These are phyloP conservation scores for Russula sp. DNA, from an alignment of 768 basidiomycete species.

Conservation along the genomic window DNA sequence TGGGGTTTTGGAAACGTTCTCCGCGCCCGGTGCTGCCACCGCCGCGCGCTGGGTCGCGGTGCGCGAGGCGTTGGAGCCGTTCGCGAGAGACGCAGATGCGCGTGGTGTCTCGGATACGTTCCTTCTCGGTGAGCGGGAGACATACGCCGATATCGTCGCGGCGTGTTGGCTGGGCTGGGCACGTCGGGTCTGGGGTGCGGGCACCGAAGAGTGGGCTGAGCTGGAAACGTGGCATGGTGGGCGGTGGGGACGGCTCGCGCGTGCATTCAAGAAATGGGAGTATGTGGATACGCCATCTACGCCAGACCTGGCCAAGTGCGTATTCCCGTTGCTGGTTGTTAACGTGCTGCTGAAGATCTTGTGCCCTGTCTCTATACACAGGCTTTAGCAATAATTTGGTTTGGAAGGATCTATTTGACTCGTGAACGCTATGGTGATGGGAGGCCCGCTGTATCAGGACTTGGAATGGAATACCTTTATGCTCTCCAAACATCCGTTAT, in stretches of 20 bases:
- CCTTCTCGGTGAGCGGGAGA: constrained; percentile 32
- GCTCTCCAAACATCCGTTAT: too few relatives aligned
- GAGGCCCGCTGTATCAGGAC: too few relatives aligned
- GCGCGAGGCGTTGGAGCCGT: constrained; percentile 28
- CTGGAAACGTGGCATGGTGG: constrained; percentile 34
- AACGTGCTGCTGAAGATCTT: not conserved
- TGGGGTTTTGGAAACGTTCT: constrained; percentile 31
- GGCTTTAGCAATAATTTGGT: not conserved
- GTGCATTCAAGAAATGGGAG: constrained; percentile 10
- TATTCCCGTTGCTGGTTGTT: not conserved
- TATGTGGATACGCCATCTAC: constrained; percentile 1
- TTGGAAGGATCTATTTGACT: not conserved
- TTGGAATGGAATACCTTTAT: too few relatives aligned
- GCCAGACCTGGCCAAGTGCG: not conserved
- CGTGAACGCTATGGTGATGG: not conserved
- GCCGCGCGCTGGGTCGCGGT: constrained; percentile 33
- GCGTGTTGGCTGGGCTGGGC: constrained; percentile 29
- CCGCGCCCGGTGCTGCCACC: constrained; percentile 28
- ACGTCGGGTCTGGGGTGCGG: constrained; percentile 24
- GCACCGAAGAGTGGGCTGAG: constrained; percentile 38
- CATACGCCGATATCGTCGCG: constrained; percentile 38
- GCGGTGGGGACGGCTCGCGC: constrained; percentile 22
- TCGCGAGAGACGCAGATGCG: constrained; percentile 16
- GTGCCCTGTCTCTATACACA: not conserved
- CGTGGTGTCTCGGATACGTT: constrained; percentile 14